Conservation (phyloP, 345 rosid species). For the Lumnitzera racemosa region DNA sequence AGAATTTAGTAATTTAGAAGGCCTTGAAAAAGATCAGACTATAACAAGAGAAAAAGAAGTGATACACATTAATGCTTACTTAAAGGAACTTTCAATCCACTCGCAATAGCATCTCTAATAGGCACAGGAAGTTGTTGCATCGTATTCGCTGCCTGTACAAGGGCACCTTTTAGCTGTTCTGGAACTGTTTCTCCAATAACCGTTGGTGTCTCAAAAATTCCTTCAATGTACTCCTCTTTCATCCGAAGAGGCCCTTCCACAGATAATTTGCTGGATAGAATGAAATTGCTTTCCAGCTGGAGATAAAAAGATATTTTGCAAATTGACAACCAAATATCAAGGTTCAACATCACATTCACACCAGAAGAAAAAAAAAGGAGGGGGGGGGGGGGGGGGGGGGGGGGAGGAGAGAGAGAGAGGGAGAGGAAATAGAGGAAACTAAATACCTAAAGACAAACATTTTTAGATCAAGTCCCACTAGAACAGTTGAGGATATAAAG, state of each 20-base stretch:
- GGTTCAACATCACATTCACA: too few relatives aligned
- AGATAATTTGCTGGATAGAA: conserved; percentile 51
- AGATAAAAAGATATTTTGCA: conserved; percentile 7
- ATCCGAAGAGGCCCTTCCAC: conserved; percentile 96
- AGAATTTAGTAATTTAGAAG: too few relatives aligned
- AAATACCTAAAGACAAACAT: too few relatives aligned
- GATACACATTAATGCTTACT: conserved; percentile 33
- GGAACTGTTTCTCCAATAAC: conserved; percentile 80
- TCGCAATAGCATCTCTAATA: conserved; percentile 51
- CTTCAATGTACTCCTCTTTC: conserved; percentile 86
- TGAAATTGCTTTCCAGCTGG: conserved; percentile 80
- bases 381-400: too few relatives aligned
- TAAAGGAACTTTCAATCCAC: conserved; percentile 74
- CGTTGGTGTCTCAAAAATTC: conserved; percentile 64
- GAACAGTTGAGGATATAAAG: too few relatives aligned
- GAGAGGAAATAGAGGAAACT: too few relatives aligned
- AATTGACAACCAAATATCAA: neutral
- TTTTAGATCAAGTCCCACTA: too few relatives aligned
- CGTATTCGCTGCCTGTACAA: conserved; percentile 59
- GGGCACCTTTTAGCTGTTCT: conserved; percentile 66
- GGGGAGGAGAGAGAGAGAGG: too few relatives aligned
- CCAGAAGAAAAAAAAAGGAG: too few relatives aligned
- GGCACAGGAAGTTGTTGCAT: conserved; percentile 77
- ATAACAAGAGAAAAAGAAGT: too few relatives aligned
- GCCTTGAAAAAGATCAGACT: too few relatives aligned